phyloP scores from a whole-genome alignment of 2,329 filamentous ascomycete species.

The Bipolaris cookei region DNA sequence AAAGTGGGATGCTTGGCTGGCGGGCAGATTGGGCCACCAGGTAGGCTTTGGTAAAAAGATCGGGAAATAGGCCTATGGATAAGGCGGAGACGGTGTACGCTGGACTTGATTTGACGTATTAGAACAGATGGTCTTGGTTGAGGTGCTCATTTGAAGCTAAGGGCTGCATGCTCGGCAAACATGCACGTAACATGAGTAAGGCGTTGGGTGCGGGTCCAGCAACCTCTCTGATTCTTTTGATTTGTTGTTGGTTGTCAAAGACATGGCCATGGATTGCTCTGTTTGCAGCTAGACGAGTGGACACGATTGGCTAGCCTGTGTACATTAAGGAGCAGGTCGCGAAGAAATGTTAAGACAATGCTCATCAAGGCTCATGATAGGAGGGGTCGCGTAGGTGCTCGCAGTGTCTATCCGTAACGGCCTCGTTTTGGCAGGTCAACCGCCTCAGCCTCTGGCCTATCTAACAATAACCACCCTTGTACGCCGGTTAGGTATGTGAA shows the following conservation, averaged over 20 bases:
- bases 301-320: background rate
- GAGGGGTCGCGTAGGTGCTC: background rate
- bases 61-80: background rate
- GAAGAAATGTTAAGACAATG: constrained; percentile 1
- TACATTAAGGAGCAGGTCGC: background rate
- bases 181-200: background rate
- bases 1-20: constrained; percentile 5
- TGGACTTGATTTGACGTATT: background rate
- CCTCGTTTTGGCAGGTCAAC: constrained; percentile 4
- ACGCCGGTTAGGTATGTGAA: background rate
- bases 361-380: background rate
- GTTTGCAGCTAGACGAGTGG: background rate
- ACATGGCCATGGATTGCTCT: background rate
- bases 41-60: background rate
- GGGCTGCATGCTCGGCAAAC: constrained; percentile 1
- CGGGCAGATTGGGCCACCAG: constrained; percentile 2
- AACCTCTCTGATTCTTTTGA: background rate
- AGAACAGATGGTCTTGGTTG: background rate
- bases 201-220: constrained; percentile 1
- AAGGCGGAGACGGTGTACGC: background rate
- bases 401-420: background rate
- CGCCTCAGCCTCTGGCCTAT: constrained; percentile 5
- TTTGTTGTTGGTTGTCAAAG: background rate
- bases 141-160: background rate
- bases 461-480: background rate